phyloP scores from a whole-genome alignment of 2,329 filamentous ascomycete species.

The Aspergillus caelatus region DNA sequence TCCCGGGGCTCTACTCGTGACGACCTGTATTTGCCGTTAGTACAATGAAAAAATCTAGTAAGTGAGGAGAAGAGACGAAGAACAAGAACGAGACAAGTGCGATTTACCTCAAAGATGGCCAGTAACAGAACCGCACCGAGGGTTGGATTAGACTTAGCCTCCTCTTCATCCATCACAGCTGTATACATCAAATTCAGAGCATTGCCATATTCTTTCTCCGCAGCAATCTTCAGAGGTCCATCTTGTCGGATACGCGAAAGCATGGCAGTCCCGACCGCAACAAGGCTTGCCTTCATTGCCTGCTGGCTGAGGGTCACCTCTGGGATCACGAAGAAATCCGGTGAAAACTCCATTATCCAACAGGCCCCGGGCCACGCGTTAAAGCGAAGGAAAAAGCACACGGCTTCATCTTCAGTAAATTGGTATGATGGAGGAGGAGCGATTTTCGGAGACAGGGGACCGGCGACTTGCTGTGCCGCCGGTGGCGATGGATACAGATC shows the following conservation, averaged over 20 bases:
- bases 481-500: conserved; percentile 17
- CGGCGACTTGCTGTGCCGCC: conserved; percentile 16
- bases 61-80: neutral
- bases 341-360: conserved; percentile 28
- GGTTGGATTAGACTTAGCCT: conserved; percentile 46
- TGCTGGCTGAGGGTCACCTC: conserved; percentile 28
- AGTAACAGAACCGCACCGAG: conserved; percentile 60
- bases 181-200: conserved; percentile 52
- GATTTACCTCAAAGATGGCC: conserved; percentile 62
- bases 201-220: conserved; percentile 57
- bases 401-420: conserved; percentile 34
- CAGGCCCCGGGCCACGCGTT: conserved; percentile 35
- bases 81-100: neutral
- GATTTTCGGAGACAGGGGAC: conserved; percentile 15
- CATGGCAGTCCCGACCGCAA: conserved; percentile 61
- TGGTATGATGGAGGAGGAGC: conserved; percentile 29
- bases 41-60: too few species aligned
- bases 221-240: conserved; percentile 48
- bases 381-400: conserved; percentile 40
- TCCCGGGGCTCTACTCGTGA: conserved; percentile 46
- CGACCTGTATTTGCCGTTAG: conserved; percentile 30
- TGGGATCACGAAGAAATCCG: conserved; percentile 23
- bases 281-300: conserved; percentile 52
- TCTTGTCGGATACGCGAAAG: conserved; percentile 58
- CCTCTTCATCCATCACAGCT: conserved; percentile 35